A percentile compares a stretch with the other conserved stretches of the same genome.
phyloP scores from a whole-genome alignment of 1,139 yeast species.

The Debaryomyces robertsiae region DNA sequence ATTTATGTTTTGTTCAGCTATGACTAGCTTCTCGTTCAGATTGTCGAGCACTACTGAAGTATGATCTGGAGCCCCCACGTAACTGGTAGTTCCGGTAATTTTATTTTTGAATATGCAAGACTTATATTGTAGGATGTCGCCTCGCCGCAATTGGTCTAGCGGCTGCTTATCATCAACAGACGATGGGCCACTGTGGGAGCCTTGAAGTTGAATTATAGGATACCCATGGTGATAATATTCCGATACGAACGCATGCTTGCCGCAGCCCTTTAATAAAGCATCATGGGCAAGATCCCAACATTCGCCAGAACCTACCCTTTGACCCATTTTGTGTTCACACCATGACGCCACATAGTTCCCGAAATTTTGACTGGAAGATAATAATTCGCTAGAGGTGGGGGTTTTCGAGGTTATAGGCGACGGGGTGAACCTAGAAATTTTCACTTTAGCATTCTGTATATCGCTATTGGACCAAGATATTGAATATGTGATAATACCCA shows the following conservation, averaged over 20 bases:
- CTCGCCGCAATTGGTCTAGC: constrained; percentile 42
- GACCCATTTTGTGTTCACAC: constrained; percentile 59
- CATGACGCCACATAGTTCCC: constrained; percentile 64
- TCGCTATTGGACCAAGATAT: constrained; percentile 49
- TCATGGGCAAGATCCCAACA: constrained; percentile 79
- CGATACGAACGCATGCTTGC: constrained; percentile 62
- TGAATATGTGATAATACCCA: constrained; percentile 48
- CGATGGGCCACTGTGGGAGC: constrained; percentile 25
- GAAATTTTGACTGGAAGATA: constrained; percentile 42
- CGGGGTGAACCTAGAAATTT: constrained; percentile 45
- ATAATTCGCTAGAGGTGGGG: constrained; percentile 43
- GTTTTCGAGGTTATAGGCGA: constrained; percentile 45
- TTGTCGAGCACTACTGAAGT: constrained; percentile 59
- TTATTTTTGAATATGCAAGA: constrained; percentile 45
- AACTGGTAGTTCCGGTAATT: constrained; percentile 27
- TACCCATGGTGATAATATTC: constrained; percentile 61
- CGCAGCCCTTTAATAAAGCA: constrained; percentile 61
- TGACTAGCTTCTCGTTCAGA: constrained; percentile 32
- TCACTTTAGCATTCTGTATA: constrained; percentile 21
- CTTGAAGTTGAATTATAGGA: constrained; percentile 45
- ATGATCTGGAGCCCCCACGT: constrained; percentile 66
- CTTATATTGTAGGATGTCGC: constrained; percentile 46
- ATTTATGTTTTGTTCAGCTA: constrained; percentile 66
- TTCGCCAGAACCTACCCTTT: constrained; percentile 68
- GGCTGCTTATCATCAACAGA: constrained; percentile 24